Evolutionary conservation across 495 filamentous ascomycete genomes (phyloP), one percentile per base, ranked within the genome.

Genomic region (Tuber microsphaerosporum): DNA sequence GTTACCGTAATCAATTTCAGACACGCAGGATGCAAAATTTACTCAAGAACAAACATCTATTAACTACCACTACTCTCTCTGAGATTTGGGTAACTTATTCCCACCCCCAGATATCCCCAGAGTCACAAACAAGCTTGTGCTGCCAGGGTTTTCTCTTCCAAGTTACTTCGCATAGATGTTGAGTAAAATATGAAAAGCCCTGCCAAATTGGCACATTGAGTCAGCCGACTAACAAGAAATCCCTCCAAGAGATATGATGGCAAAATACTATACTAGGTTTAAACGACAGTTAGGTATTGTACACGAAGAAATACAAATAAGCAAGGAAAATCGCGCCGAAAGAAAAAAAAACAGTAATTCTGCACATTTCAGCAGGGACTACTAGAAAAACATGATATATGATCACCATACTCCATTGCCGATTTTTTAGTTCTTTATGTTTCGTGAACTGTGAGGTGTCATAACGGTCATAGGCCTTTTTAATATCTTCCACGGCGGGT

Each of bases 401-500:
- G 34, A 39, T 61, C 72, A 77, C 51, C 69, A 37, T 56, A 56
- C 20, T n/a, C n/a, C 48, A 12, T 56, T n/a, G 51, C 22, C n/a
- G 51, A 26, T 61, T 61, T 61, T 26, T 26, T 61, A 26, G 51
- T 16, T 42, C 51, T n/a, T 37, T 22, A 69, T 37, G 71, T 45
- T 46, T 61, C 34, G 37, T 45, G 46, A 74, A 46, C 48, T 31
- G 26, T 16, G 20, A 4, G 51, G 26, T 16, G 26, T 26, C 56
- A 44, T 31, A 68, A 74, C 34, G 46, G 37, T 68, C 61, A 20
- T n/a, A 31, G 43, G n/a, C 26, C 71, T n/a, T n/a, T 69, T 78
- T 75, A 79, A 41, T 73, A 76, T 72, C 72, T 42, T 43, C 80
- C 73, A 46, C 75, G 81, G 42, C 79, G 75, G 34, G 72, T 73